Evolutionary conservation across 2,329 filamentous ascomycete genomes (phyloP).

Genomic region (Xylogone sp.): DNA sequence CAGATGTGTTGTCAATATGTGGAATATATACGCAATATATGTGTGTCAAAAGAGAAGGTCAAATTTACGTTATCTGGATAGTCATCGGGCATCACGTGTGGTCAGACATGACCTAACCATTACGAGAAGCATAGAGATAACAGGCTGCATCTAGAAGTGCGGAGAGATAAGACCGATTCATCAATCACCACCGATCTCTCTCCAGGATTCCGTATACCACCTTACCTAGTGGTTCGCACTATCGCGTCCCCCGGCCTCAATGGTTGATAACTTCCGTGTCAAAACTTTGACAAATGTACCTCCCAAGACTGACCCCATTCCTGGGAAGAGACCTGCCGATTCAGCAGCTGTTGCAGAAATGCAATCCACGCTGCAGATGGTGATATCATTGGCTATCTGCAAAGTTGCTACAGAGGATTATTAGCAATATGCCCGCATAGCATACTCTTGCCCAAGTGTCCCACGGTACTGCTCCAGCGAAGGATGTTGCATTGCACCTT

Average conservation of each 20-base stretch:
- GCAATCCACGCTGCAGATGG: background rate
- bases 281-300: background rate
- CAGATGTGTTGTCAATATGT: background rate
- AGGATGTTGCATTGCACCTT: background rate
- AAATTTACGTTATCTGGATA: background rate
- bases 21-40: background rate
- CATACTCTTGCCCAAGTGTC: background rate
- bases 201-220: background rate
- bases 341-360: too few species aligned
- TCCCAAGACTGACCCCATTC: background rate
- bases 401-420: background rate
- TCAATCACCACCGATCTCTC: background rate
- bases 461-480: background rate
- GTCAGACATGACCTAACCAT: background rate
- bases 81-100: background rate
- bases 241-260: background rate
- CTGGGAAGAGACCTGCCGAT: too few species aligned
- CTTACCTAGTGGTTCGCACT: background rate
- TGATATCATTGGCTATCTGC: background rate
- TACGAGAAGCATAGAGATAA: background rate
- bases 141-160: background rate
- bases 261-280: background rate
- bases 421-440: background rate
- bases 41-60: background rate
- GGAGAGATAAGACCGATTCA: background rate